These are phyloP conservation scores for Gossypium longicalyx DNA, from an alignment of 345 rosid genomes.

Conservation along the genomic window DNA sequence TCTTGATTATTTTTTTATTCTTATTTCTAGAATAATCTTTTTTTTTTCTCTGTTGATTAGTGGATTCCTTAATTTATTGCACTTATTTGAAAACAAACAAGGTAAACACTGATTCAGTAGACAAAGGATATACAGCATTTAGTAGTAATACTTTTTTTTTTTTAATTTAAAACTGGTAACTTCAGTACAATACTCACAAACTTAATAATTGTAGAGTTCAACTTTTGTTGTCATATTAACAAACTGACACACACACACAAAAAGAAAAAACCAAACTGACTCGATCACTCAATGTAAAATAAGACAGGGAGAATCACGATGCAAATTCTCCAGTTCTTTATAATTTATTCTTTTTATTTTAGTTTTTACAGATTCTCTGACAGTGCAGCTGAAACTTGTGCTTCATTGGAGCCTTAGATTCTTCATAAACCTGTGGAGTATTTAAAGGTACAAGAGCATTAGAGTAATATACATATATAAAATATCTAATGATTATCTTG, in stretches of 20 bases:
- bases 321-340: background rate
- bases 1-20: too few relatives aligned
- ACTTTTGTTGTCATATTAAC: constrained; percentile 6
- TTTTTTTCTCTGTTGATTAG: background rate
- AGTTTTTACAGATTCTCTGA: constrained; percentile 5
- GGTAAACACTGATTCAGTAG: background rate
- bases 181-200: constrained; percentile 15
- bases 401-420: constrained; percentile 53
- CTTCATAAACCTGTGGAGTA: constrained; percentile 48
- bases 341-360: constrained; percentile 5
- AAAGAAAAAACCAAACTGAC: background rate
- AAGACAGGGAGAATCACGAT: background rate
- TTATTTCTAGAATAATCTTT: background rate
- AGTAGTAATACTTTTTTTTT: background rate
- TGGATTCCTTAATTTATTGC: background rate
- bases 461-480: background rate
- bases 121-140: background rate
- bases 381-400: constrained; percentile 1
- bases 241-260: background rate
- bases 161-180: background rate
- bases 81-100: background rate
- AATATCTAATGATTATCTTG: background rate
- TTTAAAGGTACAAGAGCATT: constrained; percentile 3
- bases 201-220: constrained; percentile 8
- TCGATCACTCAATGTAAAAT: background rate